These are phyloP conservation scores for Stachybotrys chartarum DNA, from an alignment of 2,329 filamentous ascomycete species.

Conservation along the genomic window DNA sequence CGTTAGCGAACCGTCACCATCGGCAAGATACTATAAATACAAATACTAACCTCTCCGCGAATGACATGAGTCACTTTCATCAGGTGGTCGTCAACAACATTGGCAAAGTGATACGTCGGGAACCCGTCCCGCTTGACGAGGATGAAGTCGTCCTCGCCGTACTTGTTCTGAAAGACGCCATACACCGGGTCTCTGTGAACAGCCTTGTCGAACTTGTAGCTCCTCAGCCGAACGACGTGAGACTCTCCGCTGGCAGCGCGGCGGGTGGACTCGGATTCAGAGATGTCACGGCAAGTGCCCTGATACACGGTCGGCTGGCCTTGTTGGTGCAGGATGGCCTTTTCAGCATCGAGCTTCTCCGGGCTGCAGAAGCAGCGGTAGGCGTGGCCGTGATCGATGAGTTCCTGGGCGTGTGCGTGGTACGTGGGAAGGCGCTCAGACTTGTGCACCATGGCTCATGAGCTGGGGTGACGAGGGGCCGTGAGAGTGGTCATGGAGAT, in stretches of 20 bases:
- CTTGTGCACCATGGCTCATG: constrained; percentile 29
- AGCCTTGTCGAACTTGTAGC: constrained; percentile 46
- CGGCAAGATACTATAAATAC: neutral
- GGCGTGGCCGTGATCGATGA: constrained; percentile 66
- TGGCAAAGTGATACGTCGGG: constrained; percentile 95
- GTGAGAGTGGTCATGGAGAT: neutral
- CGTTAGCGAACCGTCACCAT: neutral
- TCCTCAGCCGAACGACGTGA: constrained; percentile 72
- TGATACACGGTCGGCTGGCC: constrained; percentile 40
- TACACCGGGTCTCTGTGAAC: constrained; percentile 75
- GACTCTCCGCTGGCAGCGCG: constrained; percentile 61
- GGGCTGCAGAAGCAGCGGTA: constrained; percentile 91
- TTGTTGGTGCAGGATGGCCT: constrained; percentile 50
- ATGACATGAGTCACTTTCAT: constrained; percentile 98
- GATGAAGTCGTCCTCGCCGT: constrained; percentile 71
- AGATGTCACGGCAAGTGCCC: constrained; percentile 64
- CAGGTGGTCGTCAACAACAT: constrained; percentile 90
- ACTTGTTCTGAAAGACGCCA: constrained; percentile 52
- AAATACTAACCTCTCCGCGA: constrained; percentile 60
- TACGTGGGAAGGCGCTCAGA: constrained; percentile 76
- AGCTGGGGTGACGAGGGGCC: neutral
- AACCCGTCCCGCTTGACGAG: constrained; percentile 86
- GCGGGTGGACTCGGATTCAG: constrained; percentile 60
- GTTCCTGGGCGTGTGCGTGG: constrained; percentile 56
- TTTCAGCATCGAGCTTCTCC: constrained; percentile 61